These are phyloP conservation scores for Leccinum rimulosum DNA, from an alignment of 768 basidiomycete species.

Conservation along the genomic window DNA sequence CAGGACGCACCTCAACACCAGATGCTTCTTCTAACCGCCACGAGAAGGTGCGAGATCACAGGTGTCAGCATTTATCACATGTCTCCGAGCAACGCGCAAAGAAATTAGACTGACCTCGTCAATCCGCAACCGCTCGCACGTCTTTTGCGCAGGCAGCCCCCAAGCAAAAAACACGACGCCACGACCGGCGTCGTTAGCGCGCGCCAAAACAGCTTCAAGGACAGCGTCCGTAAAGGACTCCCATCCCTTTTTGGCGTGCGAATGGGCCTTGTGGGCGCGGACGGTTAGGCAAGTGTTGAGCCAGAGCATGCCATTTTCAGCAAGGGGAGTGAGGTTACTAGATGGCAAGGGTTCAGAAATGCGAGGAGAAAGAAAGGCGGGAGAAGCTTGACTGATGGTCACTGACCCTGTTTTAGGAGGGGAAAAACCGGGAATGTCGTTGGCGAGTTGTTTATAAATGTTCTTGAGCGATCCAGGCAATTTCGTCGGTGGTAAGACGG, in stretches of 20 bases:
- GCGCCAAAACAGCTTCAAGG: conserved; percentile 51
- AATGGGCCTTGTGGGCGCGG: conserved; percentile 68
- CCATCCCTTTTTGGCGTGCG: conserved; percentile 80
- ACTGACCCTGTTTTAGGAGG: conserved; percentile 63
- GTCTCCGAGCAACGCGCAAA: background rate
- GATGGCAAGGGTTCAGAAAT: background rate
- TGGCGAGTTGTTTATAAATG: conserved; percentile 74
- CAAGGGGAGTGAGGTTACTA: conserved; percentile 70
- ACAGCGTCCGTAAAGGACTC: conserved; percentile 74
- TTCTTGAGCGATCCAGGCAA: conserved; percentile 56
- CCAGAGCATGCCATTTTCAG: conserved; percentile 70
- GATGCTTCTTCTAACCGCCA: conserved; percentile 49
- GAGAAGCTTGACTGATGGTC: background rate
- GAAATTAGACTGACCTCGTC: conserved; percentile 50
- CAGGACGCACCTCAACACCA: conserved; percentile 48
- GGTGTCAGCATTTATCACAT: background rate
- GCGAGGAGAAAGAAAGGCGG: background rate
- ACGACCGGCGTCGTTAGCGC: conserved; percentile 20
- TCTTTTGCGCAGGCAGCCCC: conserved; percentile 78
- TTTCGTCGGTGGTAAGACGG: conserved; percentile 53
- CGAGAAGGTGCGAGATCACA: background rate
- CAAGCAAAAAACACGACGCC: conserved; percentile 82
- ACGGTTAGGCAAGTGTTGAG: conserved; percentile 82
- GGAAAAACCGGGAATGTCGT: conserved; percentile 60
- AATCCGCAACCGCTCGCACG: conserved; percentile 48